A percentile compares a stretch with the other conserved stretches of the same genome.
Conservation (phyloP, 257 asterid genomes). For the Asclepias syriaca region DNA sequence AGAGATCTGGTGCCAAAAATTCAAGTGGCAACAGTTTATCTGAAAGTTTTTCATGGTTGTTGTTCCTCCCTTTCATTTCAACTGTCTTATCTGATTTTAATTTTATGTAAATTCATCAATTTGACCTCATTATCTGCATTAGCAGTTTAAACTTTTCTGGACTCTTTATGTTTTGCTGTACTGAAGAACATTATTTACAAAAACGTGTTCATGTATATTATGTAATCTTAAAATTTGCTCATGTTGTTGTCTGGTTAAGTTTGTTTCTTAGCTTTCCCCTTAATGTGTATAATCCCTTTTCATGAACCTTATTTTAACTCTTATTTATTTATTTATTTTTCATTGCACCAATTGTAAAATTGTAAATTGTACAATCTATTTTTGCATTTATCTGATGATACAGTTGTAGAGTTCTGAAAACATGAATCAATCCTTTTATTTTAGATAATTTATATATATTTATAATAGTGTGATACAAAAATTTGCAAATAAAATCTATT, state of each 20-base stretch:
- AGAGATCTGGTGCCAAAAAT: too few relatives aligned
- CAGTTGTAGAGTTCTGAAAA: conserved; percentile 15
- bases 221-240: neutral
- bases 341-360: neutral
- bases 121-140: neutral
- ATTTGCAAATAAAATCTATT: too few relatives aligned
- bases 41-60: too few relatives aligned
- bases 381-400: neutral
- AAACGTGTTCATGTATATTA: neutral
- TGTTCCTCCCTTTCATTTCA: too few relatives aligned
- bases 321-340: too few relatives aligned
- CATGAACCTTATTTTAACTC: neutral
- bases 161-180: neutral
- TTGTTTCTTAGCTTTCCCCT: neutral
- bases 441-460: too few relatives aligned
- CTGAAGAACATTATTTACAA: neutral
- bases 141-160: neutral
- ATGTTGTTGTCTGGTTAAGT: neutral
- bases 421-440: neutral
- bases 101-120: too few relatives aligned
- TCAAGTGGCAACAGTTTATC: too few relatives aligned
- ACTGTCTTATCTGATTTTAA: too few relatives aligned
- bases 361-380: neutral
- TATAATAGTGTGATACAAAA: too few relatives aligned
- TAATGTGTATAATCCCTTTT: neutral